A percentile compares a stretch with the other conserved stretches of the same genome.
These are phyloP conservation scores for Thyridium curvatum DNA, from an alignment of 2,329 filamentous ascomycete species.

Conservation along the genomic window DNA sequence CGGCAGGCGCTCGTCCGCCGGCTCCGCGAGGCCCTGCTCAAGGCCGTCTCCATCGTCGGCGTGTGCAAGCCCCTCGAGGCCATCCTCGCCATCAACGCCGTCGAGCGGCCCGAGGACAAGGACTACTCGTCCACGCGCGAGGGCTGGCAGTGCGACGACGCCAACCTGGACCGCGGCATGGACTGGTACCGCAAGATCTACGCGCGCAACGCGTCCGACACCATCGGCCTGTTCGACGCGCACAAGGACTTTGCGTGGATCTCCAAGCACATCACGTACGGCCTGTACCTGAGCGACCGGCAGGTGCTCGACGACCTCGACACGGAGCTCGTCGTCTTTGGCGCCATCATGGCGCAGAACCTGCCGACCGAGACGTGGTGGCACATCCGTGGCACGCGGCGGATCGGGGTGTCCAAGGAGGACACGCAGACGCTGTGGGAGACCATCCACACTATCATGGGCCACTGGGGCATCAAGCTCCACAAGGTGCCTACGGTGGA, in stretches of 20 bases:
- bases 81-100: constrained; percentile 45
- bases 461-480: constrained; percentile 13
- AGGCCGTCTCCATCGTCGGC: constrained; percentile 50
- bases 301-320: constrained; percentile 46
- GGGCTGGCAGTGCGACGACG: constrained; percentile 51
- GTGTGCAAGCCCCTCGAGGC: constrained; percentile 58
- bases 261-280: constrained; percentile 49
- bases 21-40: constrained; percentile 52
- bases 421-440: constrained; percentile 29
- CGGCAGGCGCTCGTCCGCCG: constrained; percentile 42
- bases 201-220: constrained; percentile 34
- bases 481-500: constrained; percentile 18
- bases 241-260: constrained; percentile 41
- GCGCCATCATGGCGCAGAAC: constrained; percentile 54
- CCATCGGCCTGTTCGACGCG: constrained; percentile 25
- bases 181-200: constrained; percentile 54
- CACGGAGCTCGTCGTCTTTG: constrained; percentile 47
- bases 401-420: constrained; percentile 37
- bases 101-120: constrained; percentile 47
- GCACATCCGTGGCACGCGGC: constrained; percentile 44
- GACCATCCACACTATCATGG: constrained; percentile 13
- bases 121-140: constrained; percentile 49
- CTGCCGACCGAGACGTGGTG: constrained; percentile 44
- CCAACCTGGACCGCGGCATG: constrained; percentile 44
- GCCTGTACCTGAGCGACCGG: constrained; percentile 50